phyloP scores from a whole-genome alignment of 108 stramenopile genomes.

The Nannochloropsis gaditana region DNA sequence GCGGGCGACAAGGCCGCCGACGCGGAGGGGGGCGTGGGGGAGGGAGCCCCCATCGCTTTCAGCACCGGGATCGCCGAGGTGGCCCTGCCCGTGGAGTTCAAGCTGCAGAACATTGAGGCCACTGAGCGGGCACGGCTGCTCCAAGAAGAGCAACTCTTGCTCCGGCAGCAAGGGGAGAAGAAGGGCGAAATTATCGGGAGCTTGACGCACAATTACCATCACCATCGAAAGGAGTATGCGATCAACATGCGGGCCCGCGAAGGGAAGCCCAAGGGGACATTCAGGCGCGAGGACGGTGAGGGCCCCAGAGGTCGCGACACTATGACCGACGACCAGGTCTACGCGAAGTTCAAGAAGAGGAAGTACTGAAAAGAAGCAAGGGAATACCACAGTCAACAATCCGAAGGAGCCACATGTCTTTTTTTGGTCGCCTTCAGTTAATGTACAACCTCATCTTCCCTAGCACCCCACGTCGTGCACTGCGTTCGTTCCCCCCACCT shows the following conservation, averaged over 20 bases:
- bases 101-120: conserved; percentile 21
- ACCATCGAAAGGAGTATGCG: background rate
- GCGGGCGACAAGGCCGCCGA: background rate
- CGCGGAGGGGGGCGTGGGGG: background rate
- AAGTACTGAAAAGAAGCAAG: background rate
- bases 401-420: no score
- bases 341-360: conserved; percentile 1
- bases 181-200: background rate
- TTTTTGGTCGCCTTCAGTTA: no score
- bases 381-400: no score
- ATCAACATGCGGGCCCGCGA: conserved; percentile 1
- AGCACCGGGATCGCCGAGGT: conserved; percentile 25
- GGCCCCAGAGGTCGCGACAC: background rate
- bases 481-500: no score
- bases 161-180: conserved; percentile 25
- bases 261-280: background rate
- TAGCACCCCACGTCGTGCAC: no score
- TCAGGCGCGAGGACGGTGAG: background rate
- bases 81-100: conserved; percentile 10
- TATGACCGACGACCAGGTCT: background rate
- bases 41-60: background rate
- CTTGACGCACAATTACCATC: background rate
- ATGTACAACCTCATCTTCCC: no score
- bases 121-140: background rate
- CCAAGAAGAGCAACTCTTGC: background rate